A percentile compares a stretch with the other conserved stretches of the same genome.
phyloP scores from a whole-genome alignment of 2,329 filamentous ascomycete genomes.

The Neonectria sp. region DNA sequence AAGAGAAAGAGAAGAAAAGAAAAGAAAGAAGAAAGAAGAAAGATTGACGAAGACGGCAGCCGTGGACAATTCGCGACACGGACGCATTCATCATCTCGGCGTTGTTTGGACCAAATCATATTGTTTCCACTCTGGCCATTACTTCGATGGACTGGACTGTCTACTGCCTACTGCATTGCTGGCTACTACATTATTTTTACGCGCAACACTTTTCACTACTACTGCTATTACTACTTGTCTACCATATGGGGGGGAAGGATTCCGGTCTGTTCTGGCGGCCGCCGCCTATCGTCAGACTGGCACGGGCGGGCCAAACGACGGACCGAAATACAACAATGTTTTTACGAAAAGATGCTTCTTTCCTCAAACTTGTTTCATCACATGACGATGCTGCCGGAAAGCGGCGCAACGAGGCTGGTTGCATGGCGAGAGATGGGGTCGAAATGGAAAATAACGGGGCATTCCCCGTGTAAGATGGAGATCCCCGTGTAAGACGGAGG shows the following conservation, averaged over 20 bases:
- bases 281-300: constrained; percentile 16
- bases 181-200: constrained; percentile 21
- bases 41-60: constrained; percentile 21
- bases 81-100: constrained; percentile 16
- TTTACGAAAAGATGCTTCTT: constrained; percentile 18
- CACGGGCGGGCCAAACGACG: constrained; percentile 20
- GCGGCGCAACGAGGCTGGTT: not conserved
- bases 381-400: not conserved
- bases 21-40: not conserved
- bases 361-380: not conserved
- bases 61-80: constrained; percentile 19
- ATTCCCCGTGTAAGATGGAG: not conserved
- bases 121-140: constrained; percentile 12
- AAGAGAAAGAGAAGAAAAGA: not conserved
- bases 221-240: constrained; percentile 30
- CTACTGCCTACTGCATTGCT: constrained; percentile 12
- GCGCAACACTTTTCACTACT: constrained; percentile 17
- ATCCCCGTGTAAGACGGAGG: not conserved
- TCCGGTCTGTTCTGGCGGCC: constrained; percentile 17
- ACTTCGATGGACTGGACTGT: constrained; percentile 16
- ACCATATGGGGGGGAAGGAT: constrained; percentile 21
- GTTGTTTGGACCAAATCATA: constrained; percentile 24
- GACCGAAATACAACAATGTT: constrained; percentile 27
- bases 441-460: not conserved
- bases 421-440: not conserved